These are phyloP conservation scores for Elaphomyces granulatus DNA, from an alignment of 495 filamentous ascomycete genomes.

Conservation along the genomic window DNA sequence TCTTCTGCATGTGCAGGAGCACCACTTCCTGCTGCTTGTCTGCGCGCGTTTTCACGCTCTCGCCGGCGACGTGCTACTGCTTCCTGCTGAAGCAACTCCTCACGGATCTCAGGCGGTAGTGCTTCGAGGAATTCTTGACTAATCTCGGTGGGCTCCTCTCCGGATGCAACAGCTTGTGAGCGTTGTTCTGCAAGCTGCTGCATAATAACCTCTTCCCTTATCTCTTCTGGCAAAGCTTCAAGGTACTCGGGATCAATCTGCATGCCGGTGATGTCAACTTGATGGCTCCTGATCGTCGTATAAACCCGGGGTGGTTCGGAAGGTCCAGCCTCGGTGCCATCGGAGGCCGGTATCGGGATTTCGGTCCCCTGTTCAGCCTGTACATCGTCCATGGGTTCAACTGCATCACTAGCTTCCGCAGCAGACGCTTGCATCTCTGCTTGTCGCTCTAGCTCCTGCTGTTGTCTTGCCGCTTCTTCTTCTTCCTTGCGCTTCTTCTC, in stretches of 20 bases:
- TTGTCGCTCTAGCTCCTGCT: conserved; percentile 32
- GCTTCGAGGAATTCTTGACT: conserved; percentile 91
- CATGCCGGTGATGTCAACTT: conserved; percentile 82
- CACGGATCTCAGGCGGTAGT: conserved; percentile 74
- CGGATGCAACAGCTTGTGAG: conserved; percentile 61
- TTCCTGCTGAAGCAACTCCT: conserved; percentile 83
- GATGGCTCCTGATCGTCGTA: conserved; percentile 68
- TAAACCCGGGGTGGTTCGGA: conserved; percentile 47
- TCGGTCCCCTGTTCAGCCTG: conserved; percentile 31
- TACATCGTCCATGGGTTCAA: conserved; percentile 74
- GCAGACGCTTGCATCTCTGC: conserved; percentile 33
- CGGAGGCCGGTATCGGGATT: conserved; percentile 10
- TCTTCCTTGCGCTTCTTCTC: conserved; percentile 51
- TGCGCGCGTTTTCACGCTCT: conserved; percentile 62
- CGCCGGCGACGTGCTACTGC: conserved; percentile 75
- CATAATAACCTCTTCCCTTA: conserved; percentile 89
- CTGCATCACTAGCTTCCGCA: conserved; percentile 26
- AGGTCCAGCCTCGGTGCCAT: conserved; percentile 28
- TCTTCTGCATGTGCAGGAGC: conserved; percentile 53
- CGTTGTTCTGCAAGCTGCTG: conserved; percentile 71
- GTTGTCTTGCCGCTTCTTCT: conserved; percentile 38
- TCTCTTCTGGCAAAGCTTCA: conserved; percentile 83
- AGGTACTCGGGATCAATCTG: conserved; percentile 92
- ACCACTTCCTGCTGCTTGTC: conserved; percentile 39
- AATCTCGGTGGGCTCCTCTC: conserved; percentile 74